These are phyloP conservation scores for Fusarium compactum DNA, from an alignment of 2,329 filamentous ascomycete genomes.

Conservation along the genomic window DNA sequence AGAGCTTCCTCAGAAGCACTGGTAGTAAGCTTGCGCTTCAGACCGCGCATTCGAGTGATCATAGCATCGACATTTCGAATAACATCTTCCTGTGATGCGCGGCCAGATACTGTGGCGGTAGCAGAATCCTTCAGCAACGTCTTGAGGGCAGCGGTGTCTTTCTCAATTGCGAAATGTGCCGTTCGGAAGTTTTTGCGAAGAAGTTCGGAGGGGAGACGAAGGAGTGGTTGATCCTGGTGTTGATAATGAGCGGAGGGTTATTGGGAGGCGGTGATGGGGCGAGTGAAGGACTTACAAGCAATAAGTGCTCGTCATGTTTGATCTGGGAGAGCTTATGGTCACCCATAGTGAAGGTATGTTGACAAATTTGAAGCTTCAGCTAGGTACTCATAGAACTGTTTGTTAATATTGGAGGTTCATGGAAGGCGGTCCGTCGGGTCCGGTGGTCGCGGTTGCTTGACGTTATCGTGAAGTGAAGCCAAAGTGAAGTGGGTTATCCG, in stretches of 20 bases:
- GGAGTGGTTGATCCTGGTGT: constrained; percentile 85
- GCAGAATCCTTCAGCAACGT: constrained; percentile 72
- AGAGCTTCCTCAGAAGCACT: constrained; percentile 83
- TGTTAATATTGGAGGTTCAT: constrained; percentile 1
- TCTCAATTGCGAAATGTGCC: constrained; percentile 81
- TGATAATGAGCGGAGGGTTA: constrained; percentile 51
- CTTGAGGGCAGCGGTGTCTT: constrained; percentile 73
- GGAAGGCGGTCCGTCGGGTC: constrained; percentile 5
- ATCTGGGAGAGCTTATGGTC: constrained; percentile 74
- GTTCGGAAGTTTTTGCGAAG: constrained; percentile 94
- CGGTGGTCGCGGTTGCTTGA: constrained; percentile 33
- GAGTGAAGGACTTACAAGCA: constrained; percentile 66
- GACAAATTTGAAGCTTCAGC: neutral
- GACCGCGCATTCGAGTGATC: constrained; percentile 83
- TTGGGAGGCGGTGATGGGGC: constrained; percentile 9
- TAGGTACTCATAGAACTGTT: neutral
- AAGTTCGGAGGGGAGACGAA: constrained; percentile 92
- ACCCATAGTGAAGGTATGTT: constrained; percentile 60
- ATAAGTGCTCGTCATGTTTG: constrained; percentile 79
- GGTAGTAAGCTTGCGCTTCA: constrained; percentile 86
- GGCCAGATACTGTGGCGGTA: constrained; percentile 73
- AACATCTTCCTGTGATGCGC: constrained; percentile 75
- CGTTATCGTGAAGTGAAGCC: constrained; percentile 40
- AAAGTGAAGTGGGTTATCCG: constrained; percentile 12
- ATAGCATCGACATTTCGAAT: constrained; percentile 86